Evolutionary conservation across 1,139 yeast genomes (phyloP), one percentile per base, ranked within the genome.

Genomic region (Candida sp.): DNA sequence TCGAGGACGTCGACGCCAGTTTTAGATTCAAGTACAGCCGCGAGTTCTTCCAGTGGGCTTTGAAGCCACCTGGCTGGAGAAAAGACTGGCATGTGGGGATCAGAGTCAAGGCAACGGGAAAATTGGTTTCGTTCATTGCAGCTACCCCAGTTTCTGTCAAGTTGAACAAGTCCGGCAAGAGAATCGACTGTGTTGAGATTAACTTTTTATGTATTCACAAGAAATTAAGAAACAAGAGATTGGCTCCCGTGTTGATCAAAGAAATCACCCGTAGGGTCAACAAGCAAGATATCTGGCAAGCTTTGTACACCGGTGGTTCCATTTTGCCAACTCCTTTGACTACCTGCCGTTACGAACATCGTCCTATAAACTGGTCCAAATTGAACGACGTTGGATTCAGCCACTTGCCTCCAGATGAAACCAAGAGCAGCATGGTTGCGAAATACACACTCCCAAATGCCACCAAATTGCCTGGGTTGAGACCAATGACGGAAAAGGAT

Each of bases 221-320:
- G 71, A 91, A 93, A 69, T 80, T 94, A 58, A 81, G 99, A 63
- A 81, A 94, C n/a, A 94, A 94, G 69, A 83, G 99, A 62, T 78
- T 94, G 64, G 93, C 99, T 0, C 99, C 99, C 0, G 89, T 94
- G 12, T 77, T 94, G 65, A 94, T 94, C 68, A 89, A 90, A 63
- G 99, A 94, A 70, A 89, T 94, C 58, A 94, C 99, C 4, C 83
- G 99, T 66, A 81, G 98, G 60, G 96, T 94, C 58, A 94, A 96
- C 69, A 80, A 82, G 56, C 79, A 80, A 45, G 83, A 90, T 52
- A 88, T 93, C 54, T 94, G 98, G 98, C 98, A 94, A 68, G 99
- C 99, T 0, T 78, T 96, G 54, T 92, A 91, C 69, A 93, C 99
- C 9, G 97, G 96, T 0, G 99, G 99, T 5, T 83, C 86, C 5